Evolutionary conservation across 768 basidiomycete species (phyloP).

Genomic region (Clavulina sp.): DNA sequence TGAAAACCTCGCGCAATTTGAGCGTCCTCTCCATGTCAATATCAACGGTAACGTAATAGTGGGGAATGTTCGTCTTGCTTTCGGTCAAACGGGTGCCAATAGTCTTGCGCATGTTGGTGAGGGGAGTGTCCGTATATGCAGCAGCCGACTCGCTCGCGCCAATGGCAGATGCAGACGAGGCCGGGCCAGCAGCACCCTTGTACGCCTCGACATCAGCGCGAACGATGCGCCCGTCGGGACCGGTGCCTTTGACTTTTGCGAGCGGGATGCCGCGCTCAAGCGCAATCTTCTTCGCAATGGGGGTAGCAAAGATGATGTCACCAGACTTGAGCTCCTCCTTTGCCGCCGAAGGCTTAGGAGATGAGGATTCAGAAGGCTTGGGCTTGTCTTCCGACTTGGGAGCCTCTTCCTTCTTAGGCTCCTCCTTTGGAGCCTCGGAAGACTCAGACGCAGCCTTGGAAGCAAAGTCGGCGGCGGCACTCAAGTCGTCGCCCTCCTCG

Average conservation of each 20-base stretch:
- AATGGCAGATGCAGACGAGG: slow-evolving; percentile 29
- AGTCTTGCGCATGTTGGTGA: slow-evolving; percentile 85
- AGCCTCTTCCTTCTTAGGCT: slow-evolving; percentile 25
- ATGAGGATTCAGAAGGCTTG: slow-evolving; percentile 15
- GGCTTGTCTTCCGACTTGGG: slow-evolving; percentile 19
- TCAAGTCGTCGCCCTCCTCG: slow-evolving; percentile 90
- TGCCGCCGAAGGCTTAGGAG: slow-evolving; percentile 13
- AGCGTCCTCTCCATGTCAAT: slow-evolving; percentile 92
- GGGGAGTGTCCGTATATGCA: slow-evolving; percentile 78
- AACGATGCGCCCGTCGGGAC: slow-evolving; percentile 85
- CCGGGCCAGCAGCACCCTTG: slow-evolving; percentile 33
- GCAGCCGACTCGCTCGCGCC: slow-evolving; percentile 26
- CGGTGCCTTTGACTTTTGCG: slow-evolving; percentile 76
- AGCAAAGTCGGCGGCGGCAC: slow-evolving; percentile 60
- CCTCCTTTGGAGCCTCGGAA: slow-evolving; percentile 20
- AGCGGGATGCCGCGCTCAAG: slow-evolving; percentile 86
- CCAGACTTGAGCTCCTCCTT: slow-evolving; percentile 44
- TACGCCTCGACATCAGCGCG: slow-evolving; percentile 90
- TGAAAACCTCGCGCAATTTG: slow-evolving; percentile 92
- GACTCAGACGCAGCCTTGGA: slow-evolving; percentile 35
- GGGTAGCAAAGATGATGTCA: slow-evolving; percentile 84
- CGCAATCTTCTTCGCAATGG: slow-evolving; percentile 93
- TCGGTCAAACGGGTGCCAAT: slow-evolving; percentile 83
- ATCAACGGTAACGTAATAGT: slow-evolving; percentile 91
- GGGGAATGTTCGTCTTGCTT: slow-evolving; percentile 88